phyloP scores from a whole-genome alignment of 148 eudicot species.

The Polygonum maritimum region DNA sequence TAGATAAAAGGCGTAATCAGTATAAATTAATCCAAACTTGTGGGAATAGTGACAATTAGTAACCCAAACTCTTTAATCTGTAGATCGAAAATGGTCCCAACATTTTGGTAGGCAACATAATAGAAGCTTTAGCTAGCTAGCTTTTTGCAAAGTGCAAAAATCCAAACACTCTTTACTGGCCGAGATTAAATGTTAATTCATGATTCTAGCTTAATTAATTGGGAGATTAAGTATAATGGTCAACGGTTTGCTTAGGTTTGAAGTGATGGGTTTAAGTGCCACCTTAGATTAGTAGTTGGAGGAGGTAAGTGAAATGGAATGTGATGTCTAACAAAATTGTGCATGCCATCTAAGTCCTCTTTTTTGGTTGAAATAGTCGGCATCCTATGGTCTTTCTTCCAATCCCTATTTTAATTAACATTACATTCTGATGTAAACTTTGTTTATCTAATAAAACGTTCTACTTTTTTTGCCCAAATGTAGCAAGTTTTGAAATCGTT shows the following conservation, averaged over 20 bases:
- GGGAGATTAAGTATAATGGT: neutral
- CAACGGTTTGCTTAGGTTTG: slow-evolving; percentile 4
- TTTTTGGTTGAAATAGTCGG: slow-evolving; percentile 4
- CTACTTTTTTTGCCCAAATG: too few species aligned
- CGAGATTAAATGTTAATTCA: neutral
- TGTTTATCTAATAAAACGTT: too few species aligned
- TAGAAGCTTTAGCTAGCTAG: neutral
- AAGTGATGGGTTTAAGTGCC: slow-evolving; percentile 3
- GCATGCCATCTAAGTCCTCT: slow-evolving; percentile 1
- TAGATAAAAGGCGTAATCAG: too few species aligned
- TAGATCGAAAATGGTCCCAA: too few species aligned
- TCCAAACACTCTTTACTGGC: neutral
- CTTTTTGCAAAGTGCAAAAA: neutral
- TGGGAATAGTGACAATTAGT: neutral
- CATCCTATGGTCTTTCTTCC: neutral
- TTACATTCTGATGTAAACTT: too few species aligned
- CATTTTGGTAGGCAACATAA: too few species aligned
- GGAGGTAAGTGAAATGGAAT: slow-evolving; percentile 6
- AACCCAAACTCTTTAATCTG: neutral
- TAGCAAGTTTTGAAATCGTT: too few species aligned
- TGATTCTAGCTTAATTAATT: neutral
- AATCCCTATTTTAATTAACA: neutral
- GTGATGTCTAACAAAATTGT: neutral
- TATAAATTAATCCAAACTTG: neutral
- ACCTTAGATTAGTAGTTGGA: neutral